Evolutionary conservation across 371 early-diverging fungal species (phyloP).

Genomic region (Rhizopus delemar): DNA sequence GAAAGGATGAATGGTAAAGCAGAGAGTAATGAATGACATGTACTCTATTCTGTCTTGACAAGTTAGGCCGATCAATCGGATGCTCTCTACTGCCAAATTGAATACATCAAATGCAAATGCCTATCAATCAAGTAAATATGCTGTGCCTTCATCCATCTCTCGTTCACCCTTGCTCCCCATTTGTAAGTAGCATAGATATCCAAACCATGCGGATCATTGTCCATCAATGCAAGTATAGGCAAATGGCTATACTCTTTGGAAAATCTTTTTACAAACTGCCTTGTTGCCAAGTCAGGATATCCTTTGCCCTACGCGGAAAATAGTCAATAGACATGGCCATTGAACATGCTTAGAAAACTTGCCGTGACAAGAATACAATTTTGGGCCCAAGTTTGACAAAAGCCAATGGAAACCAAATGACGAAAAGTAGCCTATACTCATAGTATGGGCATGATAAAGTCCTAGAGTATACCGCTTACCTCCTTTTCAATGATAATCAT

Average conservation of each 20-base stretch:
- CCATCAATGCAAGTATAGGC: conserved; percentile 42
- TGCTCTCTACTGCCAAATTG: conserved; percentile 36
- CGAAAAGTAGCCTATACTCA: conserved; percentile 45
- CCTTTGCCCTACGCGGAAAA: conserved; percentile 39
- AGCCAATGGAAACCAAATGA: conserved; percentile 38
- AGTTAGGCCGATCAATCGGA: conserved; percentile 37
- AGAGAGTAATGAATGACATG: not conserved
- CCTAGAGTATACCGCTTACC: conserved; percentile 9
- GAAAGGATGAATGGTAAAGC: not conserved
- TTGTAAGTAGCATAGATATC: conserved; percentile 55
- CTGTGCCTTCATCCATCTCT: not conserved
- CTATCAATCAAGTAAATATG: conserved; percentile 19
- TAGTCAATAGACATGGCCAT: not conserved
- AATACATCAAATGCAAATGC: conserved; percentile 39
- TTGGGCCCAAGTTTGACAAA: conserved; percentile 24
- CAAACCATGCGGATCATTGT: conserved; percentile 51
- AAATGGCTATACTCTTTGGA: conserved; percentile 19
- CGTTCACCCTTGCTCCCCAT: conserved; percentile 42
- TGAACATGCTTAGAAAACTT: conserved; percentile 3
- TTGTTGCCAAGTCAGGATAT: conserved; percentile 48
- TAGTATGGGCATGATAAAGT: not conserved
- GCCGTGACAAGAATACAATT: conserved; percentile 45
- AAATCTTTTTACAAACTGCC: conserved; percentile 41
- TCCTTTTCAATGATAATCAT: conserved; percentile 53
- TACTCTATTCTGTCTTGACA: conserved; percentile 36